Evolutionary conservation across 2,329 filamentous ascomycete genomes (phyloP).

Genomic region (Furcasterigmium sp.): DNA sequence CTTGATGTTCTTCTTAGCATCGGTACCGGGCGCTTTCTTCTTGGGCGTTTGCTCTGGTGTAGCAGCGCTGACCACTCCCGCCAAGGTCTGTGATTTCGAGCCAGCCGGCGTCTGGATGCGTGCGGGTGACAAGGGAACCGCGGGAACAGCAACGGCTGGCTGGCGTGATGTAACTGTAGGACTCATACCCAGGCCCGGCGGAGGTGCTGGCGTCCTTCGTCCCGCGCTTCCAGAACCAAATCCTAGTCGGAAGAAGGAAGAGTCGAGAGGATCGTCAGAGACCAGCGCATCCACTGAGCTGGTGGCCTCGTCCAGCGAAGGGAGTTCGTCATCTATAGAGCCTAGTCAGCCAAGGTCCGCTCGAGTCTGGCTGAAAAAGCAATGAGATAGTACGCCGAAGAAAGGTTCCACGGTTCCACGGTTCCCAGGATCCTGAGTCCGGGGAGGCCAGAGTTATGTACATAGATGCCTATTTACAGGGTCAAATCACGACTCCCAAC

Average conservation of each 20-base stretch:
- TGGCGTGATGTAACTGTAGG: slow-evolving; percentile 22
- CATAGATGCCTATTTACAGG: slow-evolving; percentile 22
- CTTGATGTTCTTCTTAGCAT: slow-evolving; percentile 39
- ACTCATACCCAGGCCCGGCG: slow-evolving; percentile 38
- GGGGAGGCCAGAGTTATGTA: slow-evolving; percentile 33
- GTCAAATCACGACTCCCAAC: slow-evolving; percentile 54
- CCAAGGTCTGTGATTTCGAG: slow-evolving; percentile 18
- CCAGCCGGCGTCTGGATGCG: slow-evolving; percentile 7
- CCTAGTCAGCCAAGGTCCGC: slow-evolving; percentile 33
- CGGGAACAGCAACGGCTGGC: slow-evolving; percentile 11
- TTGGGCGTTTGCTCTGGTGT: slow-evolving; percentile 28
- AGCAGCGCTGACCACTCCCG: slow-evolving; percentile 8
- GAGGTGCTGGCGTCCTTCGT: slow-evolving; percentile 13
- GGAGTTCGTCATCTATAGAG: slow-evolving; percentile 56
- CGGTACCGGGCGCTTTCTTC: slow-evolving; percentile 20
- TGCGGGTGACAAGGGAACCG: slow-evolving; percentile 6
- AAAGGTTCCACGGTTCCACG: slow-evolving; percentile 15
- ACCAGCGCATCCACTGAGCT: slow-evolving; percentile 65
- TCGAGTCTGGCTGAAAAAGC: neutral
- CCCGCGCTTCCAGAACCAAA: neutral
- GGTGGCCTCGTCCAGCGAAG: slow-evolving; percentile 54
- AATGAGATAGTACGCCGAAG: slow-evolving; percentile 14
- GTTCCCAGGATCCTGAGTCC: slow-evolving; percentile 9
- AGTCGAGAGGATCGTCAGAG: slow-evolving; percentile 43
- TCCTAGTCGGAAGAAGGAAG: neutral